These are phyloP conservation scores for Leishmania major DNA, from an alignment of 208 protist species.

Conservation along the genomic window DNA sequence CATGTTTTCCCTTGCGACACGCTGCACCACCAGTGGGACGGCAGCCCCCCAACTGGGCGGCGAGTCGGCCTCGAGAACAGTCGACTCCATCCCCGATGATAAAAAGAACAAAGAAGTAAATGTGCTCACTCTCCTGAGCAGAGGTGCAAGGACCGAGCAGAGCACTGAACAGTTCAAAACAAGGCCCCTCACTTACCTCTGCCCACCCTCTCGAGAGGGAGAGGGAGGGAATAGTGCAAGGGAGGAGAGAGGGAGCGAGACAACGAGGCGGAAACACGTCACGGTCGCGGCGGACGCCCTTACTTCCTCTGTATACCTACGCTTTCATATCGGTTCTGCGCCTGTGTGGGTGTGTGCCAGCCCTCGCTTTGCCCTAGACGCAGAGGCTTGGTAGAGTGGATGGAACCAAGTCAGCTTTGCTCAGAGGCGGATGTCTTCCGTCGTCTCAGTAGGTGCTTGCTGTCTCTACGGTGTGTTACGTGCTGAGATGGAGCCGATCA, in stretches of 20 bases:
- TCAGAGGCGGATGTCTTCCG: not conserved
- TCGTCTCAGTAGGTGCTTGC: not conserved
- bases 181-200: not conserved
- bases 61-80: not conserved
- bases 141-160: not conserved
- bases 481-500: not conserved
- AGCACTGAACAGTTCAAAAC: not conserved
- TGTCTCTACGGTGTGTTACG: not conserved
- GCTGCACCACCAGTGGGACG: not conserved
- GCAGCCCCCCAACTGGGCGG: not conserved
- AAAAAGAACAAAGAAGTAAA: not conserved
- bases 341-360: not conserved
- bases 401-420: not conserved
- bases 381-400: not conserved
- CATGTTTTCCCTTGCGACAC: not conserved
- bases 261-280: not conserved
- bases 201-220: not conserved
- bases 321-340: not conserved
- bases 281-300: not conserved
- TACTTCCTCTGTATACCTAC: not conserved
- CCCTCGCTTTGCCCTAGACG: not conserved
- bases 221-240: not conserved
- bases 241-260: not conserved
- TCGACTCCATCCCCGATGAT: not conserved
- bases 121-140: not conserved